Conservation (phyloP, 257 asterid genomes). For the Mentha longifolia region DNA sequence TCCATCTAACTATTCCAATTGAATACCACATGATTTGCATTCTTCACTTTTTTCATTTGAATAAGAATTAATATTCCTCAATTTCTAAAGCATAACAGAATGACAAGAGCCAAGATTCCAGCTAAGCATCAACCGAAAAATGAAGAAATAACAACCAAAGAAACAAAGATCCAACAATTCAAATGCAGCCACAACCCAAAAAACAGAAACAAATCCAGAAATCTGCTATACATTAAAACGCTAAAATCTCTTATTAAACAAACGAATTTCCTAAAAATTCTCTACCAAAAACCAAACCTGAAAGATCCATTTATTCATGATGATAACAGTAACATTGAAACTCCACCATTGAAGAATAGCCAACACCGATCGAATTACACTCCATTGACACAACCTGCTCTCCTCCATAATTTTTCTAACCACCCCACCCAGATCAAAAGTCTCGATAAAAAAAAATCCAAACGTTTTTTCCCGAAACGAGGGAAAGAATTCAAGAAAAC, state of each 20-base stretch:
- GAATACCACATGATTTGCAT: constrained; percentile 19
- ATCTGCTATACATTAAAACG: background rate
- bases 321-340: constrained; percentile 84
- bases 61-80: constrained; percentile 1
- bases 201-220: constrained; percentile 21
- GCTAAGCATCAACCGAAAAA: constrained; percentile 14
- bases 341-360: constrained; percentile 90
- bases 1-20: constrained; percentile 8
- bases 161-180: constrained; percentile 23
- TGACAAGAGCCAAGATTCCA: constrained; percentile 27
- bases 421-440: constrained; percentile 45
- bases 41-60: background rate
- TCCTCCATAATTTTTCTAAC: constrained; percentile 56
- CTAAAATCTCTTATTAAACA: constrained; percentile 1
- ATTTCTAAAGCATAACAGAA: constrained; percentile 22
- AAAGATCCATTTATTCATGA: constrained; percentile 90
- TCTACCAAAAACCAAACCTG: constrained; percentile 50
- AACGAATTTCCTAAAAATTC: constrained; percentile 6
- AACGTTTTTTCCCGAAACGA: constrained; percentile 15
- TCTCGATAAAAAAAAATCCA: constrained; percentile 18
- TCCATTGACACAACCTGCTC: constrained; percentile 57
- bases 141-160: background rate
- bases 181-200: background rate
- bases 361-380: constrained; percentile 63
- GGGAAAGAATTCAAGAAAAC: constrained; percentile 10